A percentile compares a stretch with the other conserved stretches of the same genome.
Evolutionary conservation across 495 filamentous ascomycete species (phyloP).

Genomic region (Lichenothelia convexa): DNA sequence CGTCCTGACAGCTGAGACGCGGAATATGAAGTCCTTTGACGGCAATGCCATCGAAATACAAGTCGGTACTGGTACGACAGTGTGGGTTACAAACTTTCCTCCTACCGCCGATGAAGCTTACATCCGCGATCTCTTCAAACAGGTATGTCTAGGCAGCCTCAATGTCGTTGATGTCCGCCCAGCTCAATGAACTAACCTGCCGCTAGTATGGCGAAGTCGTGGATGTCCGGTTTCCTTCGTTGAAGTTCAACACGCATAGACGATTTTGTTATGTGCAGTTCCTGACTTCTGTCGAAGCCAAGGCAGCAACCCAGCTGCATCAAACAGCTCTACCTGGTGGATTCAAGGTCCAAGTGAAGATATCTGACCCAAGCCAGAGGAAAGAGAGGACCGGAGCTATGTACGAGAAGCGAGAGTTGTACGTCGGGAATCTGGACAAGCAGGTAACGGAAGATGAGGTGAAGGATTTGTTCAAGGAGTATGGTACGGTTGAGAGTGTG

Average conservation of each 20-base stretch:
- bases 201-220: constrained; percentile 56
- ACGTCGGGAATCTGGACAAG: constrained; percentile 54
- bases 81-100: constrained; percentile 86
- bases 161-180: neutral
- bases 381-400: constrained; percentile 66
- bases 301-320: constrained; percentile 41
- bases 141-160: constrained; percentile 30
- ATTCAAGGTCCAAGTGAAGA: constrained; percentile 52
- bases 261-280: constrained; percentile 94
- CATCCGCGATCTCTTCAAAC: constrained; percentile 55
- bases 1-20: constrained; percentile 57
- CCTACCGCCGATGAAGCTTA: constrained; percentile 66
- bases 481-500: constrained; percentile 53
- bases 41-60: constrained; percentile 52
- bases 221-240: constrained; percentile 72
- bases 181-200: neutral
- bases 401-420: constrained; percentile 73
- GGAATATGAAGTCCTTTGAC: constrained; percentile 57
- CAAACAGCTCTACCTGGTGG: constrained; percentile 45
- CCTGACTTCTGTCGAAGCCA: constrained; percentile 24
- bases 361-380: constrained; percentile 64
- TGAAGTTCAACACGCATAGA: constrained; percentile 72
- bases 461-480: constrained; percentile 47
- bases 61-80: constrained; percentile 51
- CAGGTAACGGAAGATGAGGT: constrained; percentile 49